phyloP scores from a whole-genome alignment of 495 filamentous ascomycete species.

The Xylaria venustula region DNA sequence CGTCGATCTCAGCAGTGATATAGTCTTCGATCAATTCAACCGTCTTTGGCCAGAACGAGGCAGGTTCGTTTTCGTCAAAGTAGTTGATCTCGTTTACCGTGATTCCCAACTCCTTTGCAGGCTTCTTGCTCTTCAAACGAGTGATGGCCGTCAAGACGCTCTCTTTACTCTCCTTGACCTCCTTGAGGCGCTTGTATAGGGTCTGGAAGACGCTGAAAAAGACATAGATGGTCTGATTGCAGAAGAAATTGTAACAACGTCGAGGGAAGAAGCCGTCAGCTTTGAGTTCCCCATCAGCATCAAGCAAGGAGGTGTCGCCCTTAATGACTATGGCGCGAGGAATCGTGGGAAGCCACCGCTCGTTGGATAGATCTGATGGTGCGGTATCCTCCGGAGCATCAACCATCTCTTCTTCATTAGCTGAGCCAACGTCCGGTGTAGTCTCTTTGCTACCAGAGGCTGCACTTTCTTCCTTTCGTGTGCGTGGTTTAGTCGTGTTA shows the following conservation, averaged over 20 bases:
- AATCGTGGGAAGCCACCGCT: conserved; percentile 52
- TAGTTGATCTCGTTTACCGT: conserved; percentile 51
- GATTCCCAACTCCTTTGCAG: conserved; percentile 76
- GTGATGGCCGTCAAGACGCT: conserved; percentile 70
- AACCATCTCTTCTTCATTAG: conserved; percentile 63
- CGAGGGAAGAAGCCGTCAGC: conserved; percentile 80
- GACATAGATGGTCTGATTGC: conserved; percentile 83
- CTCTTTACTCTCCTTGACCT: conserved; percentile 74
- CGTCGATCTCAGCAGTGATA: conserved; percentile 79
- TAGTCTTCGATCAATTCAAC: conserved; percentile 76
- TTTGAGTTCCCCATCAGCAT: conserved; percentile 61
- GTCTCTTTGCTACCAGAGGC: conserved; percentile 76
- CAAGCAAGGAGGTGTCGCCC: conserved; percentile 38
- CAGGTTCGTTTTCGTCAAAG: conserved; percentile 41
- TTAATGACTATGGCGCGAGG: conserved; percentile 48
- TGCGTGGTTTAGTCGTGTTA: conserved; percentile 57
- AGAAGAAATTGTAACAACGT: conserved; percentile 79
- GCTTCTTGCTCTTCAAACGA: conserved; percentile 66
- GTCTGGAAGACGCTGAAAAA: conserved; percentile 91
- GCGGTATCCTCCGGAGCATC: conserved; percentile 48
- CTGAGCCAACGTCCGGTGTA: conserved; percentile 77
- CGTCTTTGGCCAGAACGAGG: conserved; percentile 52
- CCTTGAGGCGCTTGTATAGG: conserved; percentile 76
- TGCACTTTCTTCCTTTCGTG: conserved; percentile 71
- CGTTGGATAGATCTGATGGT: conserved; percentile 51